Evolutionary conservation across 2,329 filamentous ascomycete species (phyloP).

Genomic region (Cladosporium sp.): DNA sequence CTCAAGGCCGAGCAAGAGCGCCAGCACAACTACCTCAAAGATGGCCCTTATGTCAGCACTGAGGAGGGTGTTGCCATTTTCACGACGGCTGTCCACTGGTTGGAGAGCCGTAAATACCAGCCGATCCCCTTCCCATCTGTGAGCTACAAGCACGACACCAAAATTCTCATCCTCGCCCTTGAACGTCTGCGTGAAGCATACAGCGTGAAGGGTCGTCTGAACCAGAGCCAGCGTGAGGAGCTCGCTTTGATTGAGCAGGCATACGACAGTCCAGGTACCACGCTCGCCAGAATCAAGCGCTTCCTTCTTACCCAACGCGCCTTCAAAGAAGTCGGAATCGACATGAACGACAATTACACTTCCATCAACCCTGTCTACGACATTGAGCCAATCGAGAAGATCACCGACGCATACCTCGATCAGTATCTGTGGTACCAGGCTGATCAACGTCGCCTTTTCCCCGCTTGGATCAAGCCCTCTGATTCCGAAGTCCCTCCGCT

Average conservation of each 20-base stretch:
- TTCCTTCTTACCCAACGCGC: slow-evolving; percentile 94
- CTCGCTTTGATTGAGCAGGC: slow-evolving; percentile 95
- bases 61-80: slow-evolving; percentile 99
- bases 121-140: slow-evolving; percentile 98
- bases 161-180: slow-evolving; percentile 91
- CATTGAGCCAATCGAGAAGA: slow-evolving; percentile 98
- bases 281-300: slow-evolving; percentile 90
- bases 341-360: slow-evolving; percentile 99
- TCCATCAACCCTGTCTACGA: slow-evolving; percentile 99
- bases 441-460: slow-evolving; percentile 93
- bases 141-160: slow-evolving; percentile 98
- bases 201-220: slow-evolving; percentile 92
- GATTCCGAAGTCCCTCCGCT: slow-evolving; percentile 95
- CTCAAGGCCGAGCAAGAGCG: slow-evolving; percentile 96
- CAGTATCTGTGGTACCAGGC: slow-evolving; percentile 99
- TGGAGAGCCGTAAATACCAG: slow-evolving; percentile 96
- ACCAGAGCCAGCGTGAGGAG: slow-evolving; percentile 96
- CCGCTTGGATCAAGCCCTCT: slow-evolving; percentile 97
- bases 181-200: slow-evolving; percentile 92
- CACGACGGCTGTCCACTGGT: slow-evolving; percentile 97
- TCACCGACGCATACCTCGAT: slow-evolving; percentile 95
- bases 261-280: slow-evolving; percentile 95
- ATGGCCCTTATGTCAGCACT: slow-evolving; percentile 94
- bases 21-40: slow-evolving; percentile 99
- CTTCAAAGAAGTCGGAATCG: slow-evolving; percentile 98